These are phyloP conservation scores for Mollisiaceae sp. DNA, from an alignment of 2,329 filamentous ascomycete species.

Conservation along the genomic window DNA sequence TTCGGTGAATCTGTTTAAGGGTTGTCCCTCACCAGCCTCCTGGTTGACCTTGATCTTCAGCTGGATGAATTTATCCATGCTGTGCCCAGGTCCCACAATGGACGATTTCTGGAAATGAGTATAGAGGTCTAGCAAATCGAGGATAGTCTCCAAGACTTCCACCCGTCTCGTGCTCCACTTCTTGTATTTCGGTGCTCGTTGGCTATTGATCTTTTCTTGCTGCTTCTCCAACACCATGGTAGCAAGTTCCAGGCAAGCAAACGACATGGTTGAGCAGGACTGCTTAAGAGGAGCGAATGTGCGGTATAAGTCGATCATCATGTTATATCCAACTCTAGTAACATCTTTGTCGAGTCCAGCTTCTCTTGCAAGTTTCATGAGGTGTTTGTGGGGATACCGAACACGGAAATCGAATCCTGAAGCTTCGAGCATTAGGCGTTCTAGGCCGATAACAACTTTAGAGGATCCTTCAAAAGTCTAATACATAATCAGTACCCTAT, in stretches of 20 bases:
- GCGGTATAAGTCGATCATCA: constrained; percentile 88
- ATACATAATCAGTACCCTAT: background rate
- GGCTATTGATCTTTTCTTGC: constrained; percentile 53
- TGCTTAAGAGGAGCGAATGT: constrained; percentile 94
- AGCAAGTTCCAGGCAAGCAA: constrained; percentile 82
- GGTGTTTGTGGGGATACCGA: constrained; percentile 81
- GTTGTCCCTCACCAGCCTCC: constrained; percentile 68
- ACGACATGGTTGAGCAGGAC: constrained; percentile 81
- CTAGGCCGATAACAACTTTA: constrained; percentile 84
- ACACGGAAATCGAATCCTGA: constrained; percentile 93
- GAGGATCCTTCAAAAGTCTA: constrained; percentile 81
- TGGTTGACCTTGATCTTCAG: constrained; percentile 88
- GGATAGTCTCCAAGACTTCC: constrained; percentile 74
- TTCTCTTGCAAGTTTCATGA: constrained; percentile 75
- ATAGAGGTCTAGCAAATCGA: constrained; percentile 91
- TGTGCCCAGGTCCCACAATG: constrained; percentile 72
- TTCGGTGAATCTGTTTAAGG: constrained; percentile 67
- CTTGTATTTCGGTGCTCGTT: constrained; percentile 54
- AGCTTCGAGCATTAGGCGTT: constrained; percentile 90
- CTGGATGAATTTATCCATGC: constrained; percentile 79
- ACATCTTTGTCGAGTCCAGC: constrained; percentile 56
- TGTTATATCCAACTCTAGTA: constrained; percentile 74
- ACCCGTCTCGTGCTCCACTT: constrained; percentile 54
- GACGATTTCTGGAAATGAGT: constrained; percentile 81
- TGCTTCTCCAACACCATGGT: constrained; percentile 67